Conservation (phyloP, 257 asterid species). For the Solanum appendiculatum region DNA sequence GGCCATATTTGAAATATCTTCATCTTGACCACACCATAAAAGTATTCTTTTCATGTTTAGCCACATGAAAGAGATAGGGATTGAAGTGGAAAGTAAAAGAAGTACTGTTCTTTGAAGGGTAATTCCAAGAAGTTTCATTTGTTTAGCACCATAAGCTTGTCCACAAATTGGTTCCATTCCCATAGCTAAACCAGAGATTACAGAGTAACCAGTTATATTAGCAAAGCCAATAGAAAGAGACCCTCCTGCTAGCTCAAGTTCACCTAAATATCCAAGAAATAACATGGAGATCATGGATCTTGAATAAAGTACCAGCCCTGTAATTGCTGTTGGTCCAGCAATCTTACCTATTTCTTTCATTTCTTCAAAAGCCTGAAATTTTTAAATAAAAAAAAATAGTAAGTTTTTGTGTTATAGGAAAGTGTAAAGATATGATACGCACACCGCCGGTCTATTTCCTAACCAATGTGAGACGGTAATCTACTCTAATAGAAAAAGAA, state of each 20-base stretch:
- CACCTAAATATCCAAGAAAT: conserved; percentile 85
- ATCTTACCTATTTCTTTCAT: conserved; percentile 74
- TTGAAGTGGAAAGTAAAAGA: conserved; percentile 59
- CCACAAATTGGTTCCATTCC: conserved; percentile 99
- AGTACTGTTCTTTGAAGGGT: conserved; percentile 80
- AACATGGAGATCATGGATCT: conserved; percentile 96
- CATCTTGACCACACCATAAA: conserved; percentile 74
- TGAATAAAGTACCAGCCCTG: conserved; percentile 70
- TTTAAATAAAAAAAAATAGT: not conserved
- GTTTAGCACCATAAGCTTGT: conserved; percentile 87
- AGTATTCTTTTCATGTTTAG: conserved; percentile 68
- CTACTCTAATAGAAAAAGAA: no score
- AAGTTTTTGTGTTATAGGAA: not conserved
- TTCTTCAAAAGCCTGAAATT: conserved; percentile 59
- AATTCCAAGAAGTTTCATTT: conserved; percentile 79
- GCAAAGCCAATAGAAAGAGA: conserved; percentile 93
- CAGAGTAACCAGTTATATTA: conserved; percentile 93
- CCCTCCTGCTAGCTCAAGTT: conserved; percentile 87
- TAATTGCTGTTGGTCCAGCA: conserved; percentile 71
- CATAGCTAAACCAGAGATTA: conserved; percentile 91
- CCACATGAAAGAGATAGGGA: conserved; percentile 84
- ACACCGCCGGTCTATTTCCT: not conserved
- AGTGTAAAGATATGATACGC: not conserved
- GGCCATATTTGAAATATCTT: conserved; percentile 60
- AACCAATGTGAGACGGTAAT: not conserved